These are phyloP conservation scores for Schizonepeta tenuifolia DNA, from an alignment of 257 asterid genomes.

Conservation along the genomic window DNA sequence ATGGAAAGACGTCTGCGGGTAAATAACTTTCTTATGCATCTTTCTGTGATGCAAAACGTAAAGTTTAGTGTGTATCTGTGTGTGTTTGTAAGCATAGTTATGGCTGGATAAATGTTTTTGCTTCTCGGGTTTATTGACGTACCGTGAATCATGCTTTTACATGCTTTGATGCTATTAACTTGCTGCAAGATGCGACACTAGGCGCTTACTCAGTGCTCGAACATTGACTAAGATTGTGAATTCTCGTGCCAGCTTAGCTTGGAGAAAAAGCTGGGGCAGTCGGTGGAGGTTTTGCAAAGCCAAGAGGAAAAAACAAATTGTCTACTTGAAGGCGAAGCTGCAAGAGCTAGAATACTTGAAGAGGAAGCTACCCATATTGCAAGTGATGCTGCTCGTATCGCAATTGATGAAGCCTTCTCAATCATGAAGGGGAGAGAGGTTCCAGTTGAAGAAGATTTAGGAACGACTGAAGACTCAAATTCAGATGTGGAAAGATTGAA, in stretches of 20 bases:
- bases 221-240: slow-evolving; percentile 28
- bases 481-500: slow-evolving; percentile 68
- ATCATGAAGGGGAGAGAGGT: slow-evolving; percentile 48
- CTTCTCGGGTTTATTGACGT: not conserved
- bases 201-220: slow-evolving; percentile 18
- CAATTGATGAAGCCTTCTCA: slow-evolving; percentile 68
- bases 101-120: not conserved
- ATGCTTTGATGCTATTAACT: slow-evolving; percentile 7
- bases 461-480: slow-evolving; percentile 48
- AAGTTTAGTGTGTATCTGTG: not conserved
- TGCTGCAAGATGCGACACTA: not conserved
- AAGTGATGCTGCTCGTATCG: slow-evolving; percentile 47
- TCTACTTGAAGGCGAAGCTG: slow-evolving; percentile 57
- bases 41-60: not conserved
- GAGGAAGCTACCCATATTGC: slow-evolving; percentile 21
- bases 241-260: slow-evolving; percentile 63
- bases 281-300: slow-evolving; percentile 54
- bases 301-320: slow-evolving; percentile 62
- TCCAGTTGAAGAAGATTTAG: slow-evolving; percentile 57
- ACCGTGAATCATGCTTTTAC: not conserved
- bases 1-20: slow-evolving; percentile 83
- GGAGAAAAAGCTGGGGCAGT: slow-evolving; percentile 67
- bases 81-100: not conserved
- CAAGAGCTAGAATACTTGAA: not conserved
- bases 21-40: slow-evolving; percentile 37